Conservation (phyloP, 805 yeast species). For the Saccharomycopsis synnaedendra region DNA sequence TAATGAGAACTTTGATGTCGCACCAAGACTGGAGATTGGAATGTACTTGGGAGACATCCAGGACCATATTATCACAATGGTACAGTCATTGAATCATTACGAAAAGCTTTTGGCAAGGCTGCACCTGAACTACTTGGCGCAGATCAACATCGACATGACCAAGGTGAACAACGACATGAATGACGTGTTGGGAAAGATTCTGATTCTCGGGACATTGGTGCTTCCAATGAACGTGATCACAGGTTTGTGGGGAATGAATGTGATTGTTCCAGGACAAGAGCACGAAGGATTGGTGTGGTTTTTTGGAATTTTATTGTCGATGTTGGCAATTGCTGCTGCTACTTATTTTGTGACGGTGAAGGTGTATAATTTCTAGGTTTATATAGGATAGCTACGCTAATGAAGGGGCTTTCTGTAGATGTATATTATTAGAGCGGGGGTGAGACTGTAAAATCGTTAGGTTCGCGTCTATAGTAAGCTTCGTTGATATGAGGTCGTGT, state of each 20-base stretch:
- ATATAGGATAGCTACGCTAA: not conserved
- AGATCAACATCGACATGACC: constrained; percentile 95
- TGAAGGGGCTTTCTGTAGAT: too few relatives aligned
- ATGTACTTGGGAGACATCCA: constrained; percentile 95
- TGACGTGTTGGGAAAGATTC: constrained; percentile 87
- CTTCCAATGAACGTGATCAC: constrained; percentile 92
- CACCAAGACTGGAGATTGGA: constrained; percentile 78
- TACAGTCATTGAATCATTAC: constrained; percentile 85
- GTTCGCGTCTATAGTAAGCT: too few relatives aligned
- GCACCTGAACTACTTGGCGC: constrained; percentile 95
- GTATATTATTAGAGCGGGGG: too few relatives aligned
- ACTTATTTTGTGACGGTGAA: constrained; percentile 25
- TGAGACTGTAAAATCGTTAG: too few relatives aligned
- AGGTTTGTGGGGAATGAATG: constrained; percentile 99
- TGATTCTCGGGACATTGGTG: constrained; percentile 89
- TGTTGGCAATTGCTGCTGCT: constrained; percentile 35
- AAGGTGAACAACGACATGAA: constrained; percentile 94
- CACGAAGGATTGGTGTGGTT: constrained; percentile 56
- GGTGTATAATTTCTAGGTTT: constrained; percentile 11
- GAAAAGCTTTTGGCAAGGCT: constrained; percentile 88
- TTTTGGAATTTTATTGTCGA: constrained; percentile 34
- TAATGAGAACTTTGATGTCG: constrained; percentile 71
- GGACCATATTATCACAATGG: constrained; percentile 96
- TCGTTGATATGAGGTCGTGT: too few relatives aligned
- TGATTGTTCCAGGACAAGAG: constrained; percentile 87